Percentiles rank a stretch among this genome's conserved stretches.
These are phyloP conservation scores for Avena eriantha DNA, from an alignment of 176 grass and related monocot genomes.

Conservation along the genomic window DNA sequence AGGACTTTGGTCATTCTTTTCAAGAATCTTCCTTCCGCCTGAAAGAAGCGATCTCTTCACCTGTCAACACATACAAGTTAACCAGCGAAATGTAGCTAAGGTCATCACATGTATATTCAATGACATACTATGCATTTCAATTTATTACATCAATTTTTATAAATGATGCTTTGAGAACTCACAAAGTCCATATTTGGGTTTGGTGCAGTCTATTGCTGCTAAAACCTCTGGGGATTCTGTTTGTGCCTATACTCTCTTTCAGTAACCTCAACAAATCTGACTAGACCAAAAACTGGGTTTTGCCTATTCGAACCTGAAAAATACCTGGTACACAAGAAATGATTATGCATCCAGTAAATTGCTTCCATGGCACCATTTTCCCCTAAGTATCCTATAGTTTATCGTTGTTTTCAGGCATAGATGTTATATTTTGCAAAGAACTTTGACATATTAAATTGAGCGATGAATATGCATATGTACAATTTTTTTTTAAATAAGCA, in stretches of 20 bases:
- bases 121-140: conserved; percentile 12
- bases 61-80: conserved; percentile 53
- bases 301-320: conserved; percentile 16
- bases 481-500: neutral
- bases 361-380: neutral
- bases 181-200: neutral
- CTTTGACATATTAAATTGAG: conserved; percentile 14
- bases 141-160: conserved; percentile 12
- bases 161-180: neutral
- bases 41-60: conserved; percentile 85
- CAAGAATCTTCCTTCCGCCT: conserved; percentile 65
- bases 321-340: neutral
- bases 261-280: conserved; percentile 31
- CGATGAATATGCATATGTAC: neutral
- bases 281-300: neutral
- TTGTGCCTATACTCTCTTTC: neutral
- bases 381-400: neutral
- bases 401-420: neutral
- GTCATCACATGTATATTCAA: neutral
- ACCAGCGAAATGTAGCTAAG: conserved; percentile 2
- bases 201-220: neutral
- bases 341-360: neutral
- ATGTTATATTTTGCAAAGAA: conserved; percentile 10
- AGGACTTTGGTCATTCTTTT: conserved; percentile 81
- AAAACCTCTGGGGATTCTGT: neutral